phyloP scores from a whole-genome alignment of 768 basidiomycete genomes.

The Russula earlei region DNA sequence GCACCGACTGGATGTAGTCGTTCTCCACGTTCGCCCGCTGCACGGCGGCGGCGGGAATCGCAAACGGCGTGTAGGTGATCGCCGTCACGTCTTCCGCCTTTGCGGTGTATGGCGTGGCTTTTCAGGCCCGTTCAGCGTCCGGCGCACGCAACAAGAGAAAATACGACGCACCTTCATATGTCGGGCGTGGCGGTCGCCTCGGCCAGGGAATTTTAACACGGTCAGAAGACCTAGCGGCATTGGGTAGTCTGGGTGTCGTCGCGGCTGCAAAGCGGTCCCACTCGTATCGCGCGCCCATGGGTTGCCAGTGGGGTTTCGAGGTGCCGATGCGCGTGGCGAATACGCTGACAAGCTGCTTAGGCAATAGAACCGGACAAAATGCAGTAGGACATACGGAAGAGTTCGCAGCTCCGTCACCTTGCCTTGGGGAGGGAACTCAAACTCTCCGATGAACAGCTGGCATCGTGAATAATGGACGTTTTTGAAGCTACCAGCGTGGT shows the following conservation, averaged over 20 bases:
- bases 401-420: slow-evolving; percentile 21
- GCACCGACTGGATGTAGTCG: slow-evolving; percentile 44
- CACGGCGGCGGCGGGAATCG: slow-evolving; percentile 31
- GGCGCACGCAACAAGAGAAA: not conserved
- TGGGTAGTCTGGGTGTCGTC: slow-evolving; percentile 50
- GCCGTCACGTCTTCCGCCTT: slow-evolving; percentile 46
- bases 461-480: slow-evolving; percentile 61
- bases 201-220: slow-evolving; percentile 65
- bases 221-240: slow-evolving; percentile 21
- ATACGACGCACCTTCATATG: slow-evolving; percentile 37
- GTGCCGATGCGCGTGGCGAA: slow-evolving; percentile 67
- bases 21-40: slow-evolving; percentile 40
- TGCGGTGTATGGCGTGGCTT: slow-evolving; percentile 62
- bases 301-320: slow-evolving; percentile 51
- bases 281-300: slow-evolving; percentile 43
- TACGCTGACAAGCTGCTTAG: slow-evolving; percentile 37
- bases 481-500: not conserved
- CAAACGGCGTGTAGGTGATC: slow-evolving; percentile 63
- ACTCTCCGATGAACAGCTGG: slow-evolving; percentile 66
- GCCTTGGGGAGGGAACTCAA: slow-evolving; percentile 41
- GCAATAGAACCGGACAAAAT: not conserved
- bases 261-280: slow-evolving; percentile 68
- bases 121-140: slow-evolving; percentile 23
- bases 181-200: slow-evolving; percentile 31
- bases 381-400: slow-evolving; percentile 23